These are phyloP conservation scores for Leishmania arabica DNA, from an alignment of 208 protist genomes.

Conservation along the genomic window DNA sequence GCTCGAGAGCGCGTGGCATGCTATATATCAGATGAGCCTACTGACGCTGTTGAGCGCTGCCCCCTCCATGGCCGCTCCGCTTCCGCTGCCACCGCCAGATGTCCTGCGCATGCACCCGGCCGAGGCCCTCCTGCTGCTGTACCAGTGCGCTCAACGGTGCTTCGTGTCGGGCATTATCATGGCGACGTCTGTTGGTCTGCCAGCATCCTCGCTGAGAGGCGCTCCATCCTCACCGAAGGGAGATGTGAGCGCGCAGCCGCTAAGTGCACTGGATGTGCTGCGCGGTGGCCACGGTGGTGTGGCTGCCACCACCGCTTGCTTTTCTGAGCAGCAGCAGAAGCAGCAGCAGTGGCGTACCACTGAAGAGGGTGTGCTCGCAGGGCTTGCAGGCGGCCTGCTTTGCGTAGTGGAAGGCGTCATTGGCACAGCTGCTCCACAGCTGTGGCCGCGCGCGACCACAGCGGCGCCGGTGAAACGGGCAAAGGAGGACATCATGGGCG, in stretches of 20 bases:
- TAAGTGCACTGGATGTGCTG: constrained; percentile 14
- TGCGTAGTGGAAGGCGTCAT: constrained; percentile 28
- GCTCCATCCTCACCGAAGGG: background rate
- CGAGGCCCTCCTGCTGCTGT: constrained; percentile 25
- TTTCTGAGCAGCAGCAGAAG: constrained; percentile 3
- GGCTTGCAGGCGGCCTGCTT: constrained; percentile 23
- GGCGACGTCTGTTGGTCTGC: constrained; percentile 10
- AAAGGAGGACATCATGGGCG: background rate
- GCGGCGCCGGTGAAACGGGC: background rate
- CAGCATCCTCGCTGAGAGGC: background rate
- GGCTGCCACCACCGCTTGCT: background rate
- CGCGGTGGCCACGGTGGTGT: constrained; percentile 7
- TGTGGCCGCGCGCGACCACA: constrained; percentile 19
- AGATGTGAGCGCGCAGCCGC: background rate
- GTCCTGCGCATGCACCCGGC: constrained; percentile 28
- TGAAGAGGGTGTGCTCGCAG: constrained; percentile 16
- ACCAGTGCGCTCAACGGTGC: constrained; percentile 26
- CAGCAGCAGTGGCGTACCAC: constrained; percentile 1
- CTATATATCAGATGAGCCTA: constrained; percentile 46
- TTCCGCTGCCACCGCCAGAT: constrained; percentile 23
- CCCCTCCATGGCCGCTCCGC: constrained; percentile 30
- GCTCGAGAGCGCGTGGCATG: constrained; percentile 39
- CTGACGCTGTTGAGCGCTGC: constrained; percentile 44
- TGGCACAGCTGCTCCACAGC: constrained; percentile 2
- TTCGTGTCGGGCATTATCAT: constrained; percentile 17